phyloP scores from a whole-genome alignment of 1,139 yeast species.

The Kluyveromyces sp. region DNA sequence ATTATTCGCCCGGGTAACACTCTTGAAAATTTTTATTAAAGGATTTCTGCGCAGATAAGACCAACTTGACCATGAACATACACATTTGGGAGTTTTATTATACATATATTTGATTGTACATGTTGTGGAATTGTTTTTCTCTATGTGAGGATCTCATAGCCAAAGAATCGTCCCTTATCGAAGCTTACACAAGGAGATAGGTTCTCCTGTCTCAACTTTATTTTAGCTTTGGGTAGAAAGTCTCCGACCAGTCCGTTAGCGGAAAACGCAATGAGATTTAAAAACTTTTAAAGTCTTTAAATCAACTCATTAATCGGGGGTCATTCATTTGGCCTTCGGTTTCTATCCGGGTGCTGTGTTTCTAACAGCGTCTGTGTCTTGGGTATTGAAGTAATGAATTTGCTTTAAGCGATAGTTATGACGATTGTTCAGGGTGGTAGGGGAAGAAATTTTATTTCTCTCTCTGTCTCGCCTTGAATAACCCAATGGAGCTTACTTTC shows the following conservation, averaged over 20 bases:
- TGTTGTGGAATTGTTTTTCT: neutral
- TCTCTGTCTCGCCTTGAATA: constrained; percentile 28
- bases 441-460: constrained; percentile 4
- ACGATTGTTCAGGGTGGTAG: constrained; percentile 42
- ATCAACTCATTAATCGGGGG: constrained; percentile 28
- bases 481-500: constrained; percentile 92
- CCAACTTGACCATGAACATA: too few relatives aligned
- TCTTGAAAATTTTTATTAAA: neutral
- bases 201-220: constrained; percentile 16
- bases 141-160: constrained; percentile 28
- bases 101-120: too few relatives aligned
- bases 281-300: constrained; percentile 30
- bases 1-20: neutral
- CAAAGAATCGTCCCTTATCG: constrained; percentile 72
- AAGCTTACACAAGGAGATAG: constrained; percentile 55
- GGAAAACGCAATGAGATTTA: constrained; percentile 39
- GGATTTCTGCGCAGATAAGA: neutral
- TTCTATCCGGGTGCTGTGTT: constrained; percentile 3
- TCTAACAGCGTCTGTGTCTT: constrained; percentile 23
- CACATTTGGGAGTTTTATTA: too few relatives aligned
- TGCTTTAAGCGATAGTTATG: constrained; percentile 71
- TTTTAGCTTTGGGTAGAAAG: constrained; percentile 78
- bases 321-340: constrained; percentile 2
- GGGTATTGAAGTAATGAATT: constrained; percentile 50
- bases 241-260: constrained; percentile 71